Conservation (phyloP, 257 asterid species). For the Scutellaria galericulata region DNA sequence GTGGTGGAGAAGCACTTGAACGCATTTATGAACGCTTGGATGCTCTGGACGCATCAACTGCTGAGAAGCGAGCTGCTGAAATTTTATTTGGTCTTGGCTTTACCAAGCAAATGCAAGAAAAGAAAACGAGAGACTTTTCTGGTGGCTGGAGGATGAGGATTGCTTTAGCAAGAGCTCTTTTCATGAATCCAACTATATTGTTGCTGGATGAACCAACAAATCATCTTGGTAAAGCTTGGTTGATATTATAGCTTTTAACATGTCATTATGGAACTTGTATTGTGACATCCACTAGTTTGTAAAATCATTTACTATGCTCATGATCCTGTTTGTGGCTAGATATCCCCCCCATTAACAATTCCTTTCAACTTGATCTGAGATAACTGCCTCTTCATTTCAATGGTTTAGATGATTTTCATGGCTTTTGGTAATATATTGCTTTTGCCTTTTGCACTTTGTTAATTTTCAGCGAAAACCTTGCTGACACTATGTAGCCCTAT, state of each 20-base stretch:
- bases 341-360: no score
- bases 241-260: background rate
- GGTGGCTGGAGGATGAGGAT: conserved; percentile 99
- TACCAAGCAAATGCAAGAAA: conserved; percentile 82
- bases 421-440: no score
- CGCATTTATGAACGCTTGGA: conserved; percentile 92
- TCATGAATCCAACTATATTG: conserved; percentile 93
- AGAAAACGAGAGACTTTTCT: conserved; percentile 94
- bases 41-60: conserved; percentile 87
- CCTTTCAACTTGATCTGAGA: no score
- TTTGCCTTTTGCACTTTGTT: no score
- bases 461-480: no score
- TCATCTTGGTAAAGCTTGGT: conserved; percentile 74
- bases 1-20: conserved; percentile 93
- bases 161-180: conserved; percentile 94
- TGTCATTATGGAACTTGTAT: background rate
- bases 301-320: no score
- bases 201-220: conserved; percentile 98
- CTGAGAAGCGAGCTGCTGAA: conserved; percentile 99
- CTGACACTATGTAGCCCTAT: no score
- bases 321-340: no score
- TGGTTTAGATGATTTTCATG: no score
- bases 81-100: conserved; percentile 93
- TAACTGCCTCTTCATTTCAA: no score
- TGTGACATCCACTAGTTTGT: background rate